A percentile compares a stretch with the other conserved stretches of the same genome.
phyloP scores from a whole-genome alignment of 2,329 filamentous ascomycete species.

The Tympanopsis confertula region DNA sequence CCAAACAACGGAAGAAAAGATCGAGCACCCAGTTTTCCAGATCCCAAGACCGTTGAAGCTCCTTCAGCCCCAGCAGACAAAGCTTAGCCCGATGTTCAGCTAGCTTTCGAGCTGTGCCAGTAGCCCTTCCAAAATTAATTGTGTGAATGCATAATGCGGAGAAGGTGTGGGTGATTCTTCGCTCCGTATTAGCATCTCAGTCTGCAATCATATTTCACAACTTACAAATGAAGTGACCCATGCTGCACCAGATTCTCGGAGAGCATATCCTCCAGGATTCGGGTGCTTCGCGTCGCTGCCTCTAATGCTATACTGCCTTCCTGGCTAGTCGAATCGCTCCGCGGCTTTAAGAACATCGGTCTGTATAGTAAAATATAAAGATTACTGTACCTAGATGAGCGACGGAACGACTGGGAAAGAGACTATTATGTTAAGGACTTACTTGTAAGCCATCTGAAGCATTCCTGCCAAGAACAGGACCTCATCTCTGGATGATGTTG shows the following conservation, averaged over 20 bases:
- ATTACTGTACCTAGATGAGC: constrained; percentile 19
- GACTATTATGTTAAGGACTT: constrained; percentile 2
- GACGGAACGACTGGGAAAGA: background rate
- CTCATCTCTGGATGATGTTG: constrained; percentile 13
- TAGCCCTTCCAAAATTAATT: constrained; percentile 23
- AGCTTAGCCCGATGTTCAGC: constrained; percentile 34
- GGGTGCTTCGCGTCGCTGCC: constrained; percentile 29
- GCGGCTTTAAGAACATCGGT: constrained; percentile 23
- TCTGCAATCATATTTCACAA: background rate
- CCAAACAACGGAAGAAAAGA: constrained; percentile 33
- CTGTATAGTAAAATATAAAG: constrained; percentile 31
- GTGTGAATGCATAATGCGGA: constrained; percentile 34
- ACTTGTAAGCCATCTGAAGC: constrained; percentile 32
- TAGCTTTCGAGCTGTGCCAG: constrained; percentile 24
- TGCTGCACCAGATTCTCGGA: constrained; percentile 27
- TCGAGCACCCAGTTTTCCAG: constrained; percentile 34
- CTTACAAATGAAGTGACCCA: constrained; percentile 28
- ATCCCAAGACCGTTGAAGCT: constrained; percentile 35
- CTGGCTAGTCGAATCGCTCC: constrained; percentile 9
- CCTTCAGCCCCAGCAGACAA: constrained; percentile 30
- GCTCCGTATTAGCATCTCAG: background rate
- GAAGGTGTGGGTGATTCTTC: constrained; percentile 31
- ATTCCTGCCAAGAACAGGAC: constrained; percentile 23
- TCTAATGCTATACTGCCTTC: constrained; percentile 26
- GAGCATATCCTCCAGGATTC: constrained; percentile 34